Evolutionary conservation across 164 flowering plant species (phyloP).

Genomic region (Nymphaea colorata): DNA sequence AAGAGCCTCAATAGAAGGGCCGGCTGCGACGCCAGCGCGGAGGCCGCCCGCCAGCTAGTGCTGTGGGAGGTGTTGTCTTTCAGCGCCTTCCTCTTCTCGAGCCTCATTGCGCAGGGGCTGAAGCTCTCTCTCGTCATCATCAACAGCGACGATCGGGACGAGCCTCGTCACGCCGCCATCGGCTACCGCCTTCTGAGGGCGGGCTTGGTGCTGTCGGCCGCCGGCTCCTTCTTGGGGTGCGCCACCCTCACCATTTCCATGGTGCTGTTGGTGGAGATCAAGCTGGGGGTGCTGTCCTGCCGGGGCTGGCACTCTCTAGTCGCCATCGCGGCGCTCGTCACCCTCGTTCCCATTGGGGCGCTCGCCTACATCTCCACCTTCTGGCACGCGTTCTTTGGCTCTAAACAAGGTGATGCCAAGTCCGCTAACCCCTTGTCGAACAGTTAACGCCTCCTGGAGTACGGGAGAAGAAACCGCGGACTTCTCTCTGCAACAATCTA

Average conservation of each 20-base stretch:
- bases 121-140: constrained; percentile 20
- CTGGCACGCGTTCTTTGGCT: constrained; percentile 5
- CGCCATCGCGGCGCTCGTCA: constrained; percentile 5
- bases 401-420: neutral
- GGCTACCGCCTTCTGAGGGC: constrained; percentile 9
- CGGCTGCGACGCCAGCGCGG: constrained; percentile 24
- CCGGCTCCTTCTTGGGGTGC: constrained; percentile 22
- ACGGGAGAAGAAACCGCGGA: too few relatives aligned
- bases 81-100: constrained; percentile 31
- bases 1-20: constrained; percentile 18
- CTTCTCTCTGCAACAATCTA: too few relatives aligned
- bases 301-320: constrained; percentile 5
- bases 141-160: constrained; percentile 16
- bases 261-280: constrained; percentile 17
- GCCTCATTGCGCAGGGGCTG: constrained; percentile 23
- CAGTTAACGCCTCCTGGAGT: too few relatives aligned
- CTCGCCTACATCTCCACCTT: constrained; percentile 9
- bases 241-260: constrained; percentile 19
- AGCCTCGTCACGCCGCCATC: constrained; percentile 13
- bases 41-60: constrained; percentile 25
- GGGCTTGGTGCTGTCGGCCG: constrained; percentile 21
- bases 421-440: too few relatives aligned
- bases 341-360: constrained; percentile 8
- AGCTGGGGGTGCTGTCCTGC: constrained; percentile 13
- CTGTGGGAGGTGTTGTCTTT: constrained; percentile 28